These are phyloP conservation scores for Cyphellophora europaea DNA, from an alignment of 2,329 filamentous ascomycete species.

Conservation along the genomic window DNA sequence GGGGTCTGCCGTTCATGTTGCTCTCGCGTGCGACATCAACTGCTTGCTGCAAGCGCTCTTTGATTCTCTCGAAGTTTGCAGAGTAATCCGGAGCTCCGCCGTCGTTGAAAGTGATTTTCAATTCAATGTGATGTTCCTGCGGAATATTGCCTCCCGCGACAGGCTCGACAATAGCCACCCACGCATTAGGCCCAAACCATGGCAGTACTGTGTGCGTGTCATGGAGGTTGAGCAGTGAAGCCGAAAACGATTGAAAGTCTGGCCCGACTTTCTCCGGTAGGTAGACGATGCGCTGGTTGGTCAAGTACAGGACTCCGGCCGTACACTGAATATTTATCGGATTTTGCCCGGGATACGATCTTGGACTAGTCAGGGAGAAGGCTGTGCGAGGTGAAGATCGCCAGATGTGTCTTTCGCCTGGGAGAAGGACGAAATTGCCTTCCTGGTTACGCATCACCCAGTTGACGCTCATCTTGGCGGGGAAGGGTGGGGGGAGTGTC, in stretches of 20 bases:
- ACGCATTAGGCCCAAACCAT: slow-evolving; percentile 88
- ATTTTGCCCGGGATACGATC: slow-evolving; percentile 53
- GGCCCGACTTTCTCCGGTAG: slow-evolving; percentile 62
- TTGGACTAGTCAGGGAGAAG: slow-evolving; percentile 63
- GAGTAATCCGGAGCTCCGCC: slow-evolving; percentile 93
- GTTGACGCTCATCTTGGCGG: slow-evolving; percentile 34
- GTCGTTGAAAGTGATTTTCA: slow-evolving; percentile 86
- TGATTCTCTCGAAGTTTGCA: slow-evolving; percentile 70
- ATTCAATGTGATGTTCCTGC: slow-evolving; percentile 60
- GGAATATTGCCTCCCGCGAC: slow-evolving; percentile 78
- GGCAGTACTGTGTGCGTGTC: slow-evolving; percentile 81
- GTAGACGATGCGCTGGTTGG: slow-evolving; percentile 84
- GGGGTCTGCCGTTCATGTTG: slow-evolving; percentile 29
- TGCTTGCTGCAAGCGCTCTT: slow-evolving; percentile 72
- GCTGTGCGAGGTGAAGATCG: slow-evolving; percentile 71
- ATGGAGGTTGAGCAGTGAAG: slow-evolving; percentile 75
- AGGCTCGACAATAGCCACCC: slow-evolving; percentile 71
- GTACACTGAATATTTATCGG: slow-evolving; percentile 63
- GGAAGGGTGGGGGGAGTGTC: too few relatives aligned
- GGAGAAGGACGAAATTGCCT: slow-evolving; percentile 70
- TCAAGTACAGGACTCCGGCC: slow-evolving; percentile 68
- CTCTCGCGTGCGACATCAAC: slow-evolving; percentile 64
- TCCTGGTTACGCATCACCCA: slow-evolving; percentile 86
- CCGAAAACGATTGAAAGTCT: slow-evolving; percentile 75
- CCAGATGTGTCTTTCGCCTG: slow-evolving; percentile 72